Conservation (phyloP, 164 flowering plant genomes). For the Kingdonia uniflora region DNA sequence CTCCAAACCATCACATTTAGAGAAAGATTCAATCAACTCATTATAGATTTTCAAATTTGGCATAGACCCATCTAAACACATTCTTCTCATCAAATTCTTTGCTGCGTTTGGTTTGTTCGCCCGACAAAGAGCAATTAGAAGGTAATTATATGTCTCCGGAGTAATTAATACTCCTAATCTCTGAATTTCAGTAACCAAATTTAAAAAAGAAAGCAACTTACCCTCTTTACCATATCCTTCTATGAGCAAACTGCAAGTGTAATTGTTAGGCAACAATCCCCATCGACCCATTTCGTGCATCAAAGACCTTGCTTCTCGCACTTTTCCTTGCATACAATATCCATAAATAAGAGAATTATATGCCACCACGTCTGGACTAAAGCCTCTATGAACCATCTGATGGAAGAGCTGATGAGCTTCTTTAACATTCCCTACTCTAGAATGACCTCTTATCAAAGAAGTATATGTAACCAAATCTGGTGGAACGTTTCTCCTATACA, state of each 20-base stretch:
- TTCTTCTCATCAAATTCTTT: conserved; percentile 45
- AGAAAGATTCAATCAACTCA: conserved; percentile 43
- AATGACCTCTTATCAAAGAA: conserved; percentile 62
- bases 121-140: conserved; percentile 43
- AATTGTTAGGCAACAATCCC: conserved; percentile 50
- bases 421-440: conserved; percentile 43
- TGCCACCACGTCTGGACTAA: conserved; percentile 47
- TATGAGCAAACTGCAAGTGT: conserved; percentile 47
- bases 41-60: conserved; percentile 33
- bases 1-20: conserved; percentile 22
- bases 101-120: conserved; percentile 70
- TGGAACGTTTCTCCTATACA: conserved; percentile 54
- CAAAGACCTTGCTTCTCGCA: conserved; percentile 48
- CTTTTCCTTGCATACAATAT: conserved; percentile 64
- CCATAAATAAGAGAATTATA: conserved; percentile 74
- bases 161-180: conserved; percentile 38
- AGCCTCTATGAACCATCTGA: conserved; percentile 55
- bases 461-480: conserved; percentile 82
- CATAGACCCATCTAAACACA: conserved; percentile 26
- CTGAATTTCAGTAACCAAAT: conserved; percentile 55
- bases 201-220: conserved; percentile 51
- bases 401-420: conserved; percentile 77
- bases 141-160: conserved; percentile 29
- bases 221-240: conserved; percentile 54
- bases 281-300: conserved; percentile 50